Base-by-base conservation (phyloP, 2,329 filamentous ascomycete genomes). In the Aspergillus sp. region DNA sequence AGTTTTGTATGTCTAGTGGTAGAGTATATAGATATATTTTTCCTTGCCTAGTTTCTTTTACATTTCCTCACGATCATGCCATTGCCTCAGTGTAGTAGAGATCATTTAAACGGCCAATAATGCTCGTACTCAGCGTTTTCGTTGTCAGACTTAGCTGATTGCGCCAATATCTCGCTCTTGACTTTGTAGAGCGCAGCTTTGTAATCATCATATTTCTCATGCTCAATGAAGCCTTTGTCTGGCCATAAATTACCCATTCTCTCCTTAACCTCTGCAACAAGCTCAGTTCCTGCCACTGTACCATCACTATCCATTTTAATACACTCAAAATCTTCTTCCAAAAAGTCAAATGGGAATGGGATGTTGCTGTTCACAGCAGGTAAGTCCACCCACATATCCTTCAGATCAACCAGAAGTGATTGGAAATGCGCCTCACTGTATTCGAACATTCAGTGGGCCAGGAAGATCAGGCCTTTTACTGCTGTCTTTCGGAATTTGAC, bases 401-500 rank as follows among this genome's bases (percentile, higher is more conserved):
- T 51, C 39, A 62, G 40, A 48, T 62, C 57, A 19, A 58, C 54
- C 6, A 61, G 40, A 48, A 61, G 56, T 9, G 56, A 62, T 44
- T 51, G 48, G 33, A 61, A 63, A 27, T 61, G 59, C 31, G 54
- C 50, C 45, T 63, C 58, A 31, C 58, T 55, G 40, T 61, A 60
- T 49, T 60, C 50, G n/a, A 62, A 62, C 50, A 61, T 60, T 2
- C 51, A 51, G 30, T 56, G 56, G 7, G 51, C 55, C 49, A 62
- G 58, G 42, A 60, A 60, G 27, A 61, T 57, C 34, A 63, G 36
- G 10, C 59, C 52, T 26, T 53, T 61, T 0, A 56, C 45, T 44
- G 51, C 35, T 7, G 50, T 59, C 43, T 52, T 52, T 47, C 49
- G 48, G 32, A 58, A 58, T 38, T 57, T 46, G 34, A 59, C 42